Conservation (phyloP, 2,329 filamentous ascomycete species). For the Stagonosporopsis chrysanthemi region DNA sequence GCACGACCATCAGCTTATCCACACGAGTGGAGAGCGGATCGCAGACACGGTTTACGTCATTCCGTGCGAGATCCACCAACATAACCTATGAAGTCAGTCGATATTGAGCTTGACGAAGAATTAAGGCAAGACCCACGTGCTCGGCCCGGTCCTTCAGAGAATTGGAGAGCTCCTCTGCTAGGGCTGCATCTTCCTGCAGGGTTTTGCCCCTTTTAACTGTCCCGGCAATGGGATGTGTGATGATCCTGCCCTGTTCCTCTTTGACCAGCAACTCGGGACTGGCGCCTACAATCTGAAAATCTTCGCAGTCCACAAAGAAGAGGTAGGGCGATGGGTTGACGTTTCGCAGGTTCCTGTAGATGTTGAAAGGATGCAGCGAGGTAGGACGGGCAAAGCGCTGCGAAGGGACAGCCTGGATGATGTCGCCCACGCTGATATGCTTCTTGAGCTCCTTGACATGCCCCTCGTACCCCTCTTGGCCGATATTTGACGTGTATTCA, state of each 20-base stretch:
- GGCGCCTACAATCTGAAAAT: conserved; percentile 94
- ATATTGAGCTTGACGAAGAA: conserved; percentile 53
- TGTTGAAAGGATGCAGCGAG: conserved; percentile 93
- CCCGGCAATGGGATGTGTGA: conserved; percentile 96
- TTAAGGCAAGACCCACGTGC: conserved; percentile 37
- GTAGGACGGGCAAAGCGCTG: conserved; percentile 92
- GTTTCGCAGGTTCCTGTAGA: conserved; percentile 94
- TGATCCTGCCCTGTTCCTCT: conserved; percentile 82
- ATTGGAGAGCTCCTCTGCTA: conserved; percentile 77
- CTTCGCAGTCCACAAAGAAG: conserved; percentile 90
- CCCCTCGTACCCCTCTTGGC: conserved; percentile 84
- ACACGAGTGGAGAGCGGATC: conserved; percentile 89
- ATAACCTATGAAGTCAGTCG: conserved; percentile 73
- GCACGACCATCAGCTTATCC: conserved; percentile 84
- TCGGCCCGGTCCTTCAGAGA: conserved; percentile 80
- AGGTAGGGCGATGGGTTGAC: conserved; percentile 97
- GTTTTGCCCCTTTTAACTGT: conserved; percentile 88
- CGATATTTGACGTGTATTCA: conserved; percentile 91
- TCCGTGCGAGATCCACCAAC: conserved; percentile 93
- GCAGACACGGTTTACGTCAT: conserved; percentile 95
- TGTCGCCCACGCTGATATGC: conserved; percentile 90
- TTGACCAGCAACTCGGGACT: conserved; percentile 96
- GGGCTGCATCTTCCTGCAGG: conserved; percentile 78
- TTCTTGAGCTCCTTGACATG: conserved; percentile 87
- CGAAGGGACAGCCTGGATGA: conserved; percentile 96